A percentile compares a stretch with the other conserved stretches of the same genome.
These are phyloP conservation scores for Tausonia pullulans DNA, from an alignment of 1,284 basidiomycete species.

Conservation along the genomic window DNA sequence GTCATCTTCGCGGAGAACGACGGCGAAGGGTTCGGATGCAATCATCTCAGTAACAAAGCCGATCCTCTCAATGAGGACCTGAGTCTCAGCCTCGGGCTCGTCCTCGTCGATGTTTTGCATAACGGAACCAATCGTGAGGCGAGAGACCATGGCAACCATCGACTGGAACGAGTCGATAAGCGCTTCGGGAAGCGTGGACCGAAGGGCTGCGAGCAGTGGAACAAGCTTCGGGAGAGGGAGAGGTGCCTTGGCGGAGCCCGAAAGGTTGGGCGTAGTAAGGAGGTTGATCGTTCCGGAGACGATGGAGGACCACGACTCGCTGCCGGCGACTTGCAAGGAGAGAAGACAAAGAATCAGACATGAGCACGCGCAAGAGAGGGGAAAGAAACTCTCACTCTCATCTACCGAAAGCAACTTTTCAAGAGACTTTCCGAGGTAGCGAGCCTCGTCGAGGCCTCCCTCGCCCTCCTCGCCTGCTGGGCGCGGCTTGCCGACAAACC, in stretches of 20 bases:
- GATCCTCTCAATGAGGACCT: neutral
- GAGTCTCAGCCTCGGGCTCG: neutral
- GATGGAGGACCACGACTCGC: neutral
- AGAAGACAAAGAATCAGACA: neutral
- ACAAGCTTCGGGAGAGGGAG: slow-evolving; percentile 24
- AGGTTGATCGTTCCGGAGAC: neutral
- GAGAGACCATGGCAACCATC: slow-evolving; percentile 35
- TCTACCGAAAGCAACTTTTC: slow-evolving; percentile 38
- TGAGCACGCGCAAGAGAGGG: neutral
- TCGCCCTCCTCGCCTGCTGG: slow-evolving; percentile 28
- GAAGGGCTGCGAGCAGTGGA: slow-evolving; percentile 45
- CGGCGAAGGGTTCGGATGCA: neutral
- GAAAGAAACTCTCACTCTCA: slow-evolving; percentile 32
- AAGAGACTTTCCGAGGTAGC: slow-evolving; percentile 40
- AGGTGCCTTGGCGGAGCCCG: neutral
- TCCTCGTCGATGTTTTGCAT: slow-evolving; percentile 4
- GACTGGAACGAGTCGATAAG: slow-evolving; percentile 43
- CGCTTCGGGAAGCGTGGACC: slow-evolving; percentile 41
- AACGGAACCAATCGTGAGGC: neutral
- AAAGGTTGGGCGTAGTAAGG: neutral
- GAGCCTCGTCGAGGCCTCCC: slow-evolving; percentile 37
- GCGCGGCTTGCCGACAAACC: too few relatives aligned
- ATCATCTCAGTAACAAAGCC: slow-evolving; percentile 5
- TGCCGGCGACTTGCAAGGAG: neutral
- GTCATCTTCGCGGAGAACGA: slow-evolving; percentile 8